These are phyloP conservation scores for Axilococcus clingmanii DNA, from an alignment of 139 green algal species.

Conservation along the genomic window DNA sequence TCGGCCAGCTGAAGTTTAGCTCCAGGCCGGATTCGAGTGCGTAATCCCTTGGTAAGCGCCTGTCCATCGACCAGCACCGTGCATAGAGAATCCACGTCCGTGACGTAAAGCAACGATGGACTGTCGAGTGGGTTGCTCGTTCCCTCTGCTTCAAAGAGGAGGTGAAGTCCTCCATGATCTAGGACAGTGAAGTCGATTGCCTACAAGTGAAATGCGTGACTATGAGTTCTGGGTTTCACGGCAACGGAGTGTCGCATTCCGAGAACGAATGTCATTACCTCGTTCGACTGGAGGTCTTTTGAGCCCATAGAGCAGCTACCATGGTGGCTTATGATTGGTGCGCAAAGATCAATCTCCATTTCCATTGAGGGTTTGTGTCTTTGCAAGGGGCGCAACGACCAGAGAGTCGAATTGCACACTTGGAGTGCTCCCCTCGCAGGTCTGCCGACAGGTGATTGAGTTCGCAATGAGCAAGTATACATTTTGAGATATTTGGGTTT, in stretches of 20 bases:
- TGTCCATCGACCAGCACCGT: constrained; percentile 2
- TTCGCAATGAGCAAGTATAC: too few species aligned
- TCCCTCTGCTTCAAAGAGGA: constrained; percentile 27
- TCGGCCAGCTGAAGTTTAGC: constrained; percentile 6
- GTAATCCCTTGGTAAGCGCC: constrained; percentile 13
- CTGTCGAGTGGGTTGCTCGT: constrained; percentile 13
- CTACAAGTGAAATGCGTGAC: too few species aligned
- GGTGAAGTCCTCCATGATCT: constrained; percentile 20
- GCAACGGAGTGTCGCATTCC: too few species aligned
- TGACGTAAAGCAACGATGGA: constrained; percentile 17
- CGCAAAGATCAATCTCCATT: too few species aligned
- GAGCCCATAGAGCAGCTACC: constrained; percentile 11
- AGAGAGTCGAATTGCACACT: too few species aligned
- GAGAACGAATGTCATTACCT: neutral
- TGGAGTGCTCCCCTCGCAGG: too few species aligned
- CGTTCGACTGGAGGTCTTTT: constrained; percentile 2
- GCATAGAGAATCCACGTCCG: constrained; percentile 6
- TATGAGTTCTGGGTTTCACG: too few species aligned
- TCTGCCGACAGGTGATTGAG: too few species aligned
- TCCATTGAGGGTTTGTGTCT: too few species aligned
- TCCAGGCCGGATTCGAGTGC: constrained; percentile 13
- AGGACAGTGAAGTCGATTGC: constrained; percentile 15
- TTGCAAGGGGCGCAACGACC: too few species aligned
- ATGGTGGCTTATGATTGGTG: constrained; percentile 10
- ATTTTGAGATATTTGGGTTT: too few species aligned